Base-by-base conservation (phyloP, 2,329 filamentous ascomycete genomes). In the Fusarium robinianum region DNA sequence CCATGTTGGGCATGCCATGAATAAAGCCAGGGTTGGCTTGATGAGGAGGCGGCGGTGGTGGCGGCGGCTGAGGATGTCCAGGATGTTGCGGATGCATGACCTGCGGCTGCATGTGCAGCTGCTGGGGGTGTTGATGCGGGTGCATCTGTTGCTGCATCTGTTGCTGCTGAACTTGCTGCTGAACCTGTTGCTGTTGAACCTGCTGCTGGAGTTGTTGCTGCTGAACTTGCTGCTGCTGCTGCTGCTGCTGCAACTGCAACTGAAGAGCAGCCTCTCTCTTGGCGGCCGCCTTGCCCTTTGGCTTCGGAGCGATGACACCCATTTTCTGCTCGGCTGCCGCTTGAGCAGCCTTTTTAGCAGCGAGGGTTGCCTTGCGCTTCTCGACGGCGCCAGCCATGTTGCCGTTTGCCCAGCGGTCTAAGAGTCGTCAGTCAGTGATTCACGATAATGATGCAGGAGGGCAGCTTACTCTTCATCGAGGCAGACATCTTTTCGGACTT, bases 401-500 rank as follows among this genome's bases (percentile, higher is more conserved):
- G 12, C 80, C 80, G 19, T 78, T 80, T 32, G 76, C 75, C 80
- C 80, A 83, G 45, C 80, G 77, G 49, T 75, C 78, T 80, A 30
- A 29, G 34, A 24, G 11, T 25, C 32, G 59, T 64, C 62, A 68
- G 67, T 47, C 31, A 12, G 34, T 43, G 45, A 49, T 48, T 25
- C 46, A 16, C 26, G 9, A 18, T 9, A 31, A 5, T 14, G 15
- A 10, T 33, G 5, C 4, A 2, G 7, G 14, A 1, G 5, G 33
- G 8, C 32, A 26, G 65, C 74, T 68, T 70, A 82, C 80, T 78
- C 69, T 81, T 81, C 80, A 83, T 83, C 3, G 79, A 82, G 12
- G 74, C 74, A n/a, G 77, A 80, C 79, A 83, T 83, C 71, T 83
- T 83, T 66, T 83, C 79, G 19, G 78, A 81, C 67, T 83, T 83